These are phyloP conservation scores for Suillus subalutaceus DNA, from an alignment of 768 basidiomycete species.

Conservation along the genomic window DNA sequence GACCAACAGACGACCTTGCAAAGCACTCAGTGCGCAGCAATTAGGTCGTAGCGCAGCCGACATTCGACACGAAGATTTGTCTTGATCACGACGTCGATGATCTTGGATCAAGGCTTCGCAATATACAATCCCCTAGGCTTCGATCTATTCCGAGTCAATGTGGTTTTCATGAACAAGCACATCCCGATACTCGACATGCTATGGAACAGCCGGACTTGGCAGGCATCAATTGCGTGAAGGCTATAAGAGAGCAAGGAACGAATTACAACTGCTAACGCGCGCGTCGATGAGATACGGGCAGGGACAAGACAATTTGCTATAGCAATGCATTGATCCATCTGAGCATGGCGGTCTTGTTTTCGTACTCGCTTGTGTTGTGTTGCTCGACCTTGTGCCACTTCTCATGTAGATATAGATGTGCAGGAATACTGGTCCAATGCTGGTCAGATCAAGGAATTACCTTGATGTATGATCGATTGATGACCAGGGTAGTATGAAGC, in stretches of 20 bases:
- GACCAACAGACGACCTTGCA: constrained; percentile 32
- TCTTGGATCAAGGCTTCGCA: not conserved
- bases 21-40: constrained; percentile 34
- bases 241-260: not conserved
- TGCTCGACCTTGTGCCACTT: not conserved
- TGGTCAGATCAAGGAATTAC: not conserved
- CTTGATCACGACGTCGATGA: not conserved
- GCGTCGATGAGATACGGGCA: not conserved
- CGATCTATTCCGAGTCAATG: not conserved
- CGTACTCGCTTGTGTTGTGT: not conserved
- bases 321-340: not conserved
- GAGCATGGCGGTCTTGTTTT: not conserved
- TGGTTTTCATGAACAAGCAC: not conserved
- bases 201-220: not conserved
- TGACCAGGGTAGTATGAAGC: not conserved
- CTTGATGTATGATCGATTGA: not conserved
- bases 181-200: not conserved
- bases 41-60: constrained; percentile 44
- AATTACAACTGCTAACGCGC: not conserved
- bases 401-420: not conserved
- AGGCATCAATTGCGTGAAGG: not conserved
- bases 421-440: not conserved
- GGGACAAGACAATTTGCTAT: not conserved
- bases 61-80: constrained; percentile 43
- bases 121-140: not conserved